phyloP scores from a whole-genome alignment of 2,329 filamentous ascomycete genomes.

The Blastomyces percursus region DNA sequence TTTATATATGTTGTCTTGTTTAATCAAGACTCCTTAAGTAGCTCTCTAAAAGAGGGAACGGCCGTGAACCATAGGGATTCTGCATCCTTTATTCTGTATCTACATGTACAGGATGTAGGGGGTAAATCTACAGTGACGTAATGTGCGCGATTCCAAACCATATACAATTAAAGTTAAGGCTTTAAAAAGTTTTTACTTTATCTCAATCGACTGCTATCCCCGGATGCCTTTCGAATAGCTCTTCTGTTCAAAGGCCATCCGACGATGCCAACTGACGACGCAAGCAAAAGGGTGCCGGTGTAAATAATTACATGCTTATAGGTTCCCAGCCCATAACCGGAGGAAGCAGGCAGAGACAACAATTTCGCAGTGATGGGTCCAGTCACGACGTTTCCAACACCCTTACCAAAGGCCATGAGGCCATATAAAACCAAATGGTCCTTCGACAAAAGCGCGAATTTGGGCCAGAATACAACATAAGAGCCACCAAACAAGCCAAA shows the following conservation, averaged over 20 bases:
- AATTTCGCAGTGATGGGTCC: conserved; percentile 2
- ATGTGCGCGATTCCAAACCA: neutral
- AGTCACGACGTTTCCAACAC: conserved; percentile 5
- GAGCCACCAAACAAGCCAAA: neutral
- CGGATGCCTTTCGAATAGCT: neutral
- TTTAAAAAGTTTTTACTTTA: neutral
- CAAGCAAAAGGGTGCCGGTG: conserved; percentile 3
- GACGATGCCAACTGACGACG: neutral
- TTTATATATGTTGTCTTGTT: neutral
- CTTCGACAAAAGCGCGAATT: conserved; percentile 5
- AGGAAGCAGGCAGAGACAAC: neutral
- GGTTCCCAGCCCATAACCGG: neutral
- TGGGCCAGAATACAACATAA: neutral
- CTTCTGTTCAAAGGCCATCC: conserved; percentile 2
- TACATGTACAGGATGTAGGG: neutral
- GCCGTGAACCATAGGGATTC: neutral
- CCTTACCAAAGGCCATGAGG: conserved; percentile 6
- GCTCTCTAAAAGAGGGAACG: neutral
- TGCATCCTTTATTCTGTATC: neutral
- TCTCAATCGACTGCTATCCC: neutral
- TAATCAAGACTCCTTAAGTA: neutral
- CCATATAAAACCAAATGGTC: conserved; percentile 5
- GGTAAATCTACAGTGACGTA: neutral
- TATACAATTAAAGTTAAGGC: neutral
- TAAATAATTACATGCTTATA: conserved; percentile 6